These are phyloP conservation scores for Xylaria nigripes DNA, from an alignment of 495 filamentous ascomycete species.

Conservation along the genomic window DNA sequence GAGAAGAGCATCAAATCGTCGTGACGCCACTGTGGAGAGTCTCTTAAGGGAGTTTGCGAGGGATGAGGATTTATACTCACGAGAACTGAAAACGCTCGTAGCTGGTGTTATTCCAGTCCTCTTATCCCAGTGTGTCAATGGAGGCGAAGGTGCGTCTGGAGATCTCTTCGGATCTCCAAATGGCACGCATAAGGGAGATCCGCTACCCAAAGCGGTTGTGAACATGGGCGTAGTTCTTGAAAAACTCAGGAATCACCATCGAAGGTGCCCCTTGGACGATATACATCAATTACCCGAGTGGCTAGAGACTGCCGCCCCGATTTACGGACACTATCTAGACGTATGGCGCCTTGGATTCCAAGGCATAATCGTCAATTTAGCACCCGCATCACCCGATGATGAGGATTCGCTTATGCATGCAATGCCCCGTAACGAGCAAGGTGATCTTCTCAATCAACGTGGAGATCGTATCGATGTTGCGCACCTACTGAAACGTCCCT, in stretches of 20 bases:
- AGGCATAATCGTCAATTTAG: constrained; percentile 88
- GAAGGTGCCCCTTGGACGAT: constrained; percentile 56
- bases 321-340: constrained; percentile 82
- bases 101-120: constrained; percentile 95
- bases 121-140: constrained; percentile 70
- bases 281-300: constrained; percentile 63
- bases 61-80: constrained; percentile 85
- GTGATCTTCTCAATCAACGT: constrained; percentile 65
- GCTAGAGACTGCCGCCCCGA: constrained; percentile 64
- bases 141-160: constrained; percentile 57
- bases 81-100: constrained; percentile 86
- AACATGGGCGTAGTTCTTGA: constrained; percentile 91
- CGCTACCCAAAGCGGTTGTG: constrained; percentile 75
- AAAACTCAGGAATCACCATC: constrained; percentile 70
- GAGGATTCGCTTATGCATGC: constrained; percentile 56
- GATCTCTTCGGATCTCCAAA: constrained; percentile 49
- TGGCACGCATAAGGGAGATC: constrained; percentile 26
- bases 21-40: constrained; percentile 60
- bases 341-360: constrained; percentile 93
- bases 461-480: constrained; percentile 93
- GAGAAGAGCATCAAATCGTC: constrained; percentile 57
- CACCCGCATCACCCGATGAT: constrained; percentile 52
- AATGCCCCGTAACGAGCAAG: constrained; percentile 66
- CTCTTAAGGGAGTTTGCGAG: constrained; percentile 71
- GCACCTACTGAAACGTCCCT: constrained; percentile 78